Percentiles rank a stretch among this genome's conserved stretches.
phyloP scores from a whole-genome alignment of 108 stramenopile species.

The Seminavis robusta region DNA sequence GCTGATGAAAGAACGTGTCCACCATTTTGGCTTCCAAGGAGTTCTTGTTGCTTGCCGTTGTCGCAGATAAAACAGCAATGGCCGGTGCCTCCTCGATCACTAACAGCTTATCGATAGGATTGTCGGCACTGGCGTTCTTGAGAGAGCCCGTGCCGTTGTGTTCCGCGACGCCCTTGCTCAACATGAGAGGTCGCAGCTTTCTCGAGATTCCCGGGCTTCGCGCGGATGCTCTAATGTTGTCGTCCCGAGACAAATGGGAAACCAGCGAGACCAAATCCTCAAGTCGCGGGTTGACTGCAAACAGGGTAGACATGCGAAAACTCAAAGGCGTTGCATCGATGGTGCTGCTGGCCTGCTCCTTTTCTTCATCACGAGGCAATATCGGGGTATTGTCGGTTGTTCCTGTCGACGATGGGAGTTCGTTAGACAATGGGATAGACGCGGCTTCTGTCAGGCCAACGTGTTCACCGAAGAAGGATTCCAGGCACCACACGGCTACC shows the following conservation, averaged over 20 bases:
- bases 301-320: slow-evolving; percentile 33
- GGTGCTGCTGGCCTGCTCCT: background rate
- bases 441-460: slow-evolving; percentile 42
- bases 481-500: slow-evolving; percentile 37
- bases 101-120: background rate
- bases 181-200: slow-evolving; percentile 55
- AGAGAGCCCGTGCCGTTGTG: too few relatives aligned
- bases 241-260: slow-evolving; percentile 10
- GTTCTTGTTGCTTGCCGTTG: background rate
- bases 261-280: slow-evolving; percentile 59
- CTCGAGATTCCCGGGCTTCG: slow-evolving; percentile 27
- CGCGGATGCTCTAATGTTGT: background rate
- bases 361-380: background rate
- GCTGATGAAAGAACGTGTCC: slow-evolving; percentile 83
- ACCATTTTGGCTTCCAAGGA: slow-evolving; percentile 44
- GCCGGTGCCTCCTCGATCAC: too few relatives aligned
- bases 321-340: slow-evolving; percentile 27
- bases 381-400: slow-evolving; percentile 5
- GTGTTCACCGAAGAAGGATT: slow-evolving; percentile 46
- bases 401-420: too few relatives aligned
- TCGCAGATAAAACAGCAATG: background rate
- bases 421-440: slow-evolving; percentile 22
- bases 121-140: too few relatives aligned
- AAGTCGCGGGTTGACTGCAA: slow-evolving; percentile 42
- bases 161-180: too few relatives aligned